Conservation (phyloP, 2,329 filamentous ascomycete species). For the Ustulina deusta region DNA sequence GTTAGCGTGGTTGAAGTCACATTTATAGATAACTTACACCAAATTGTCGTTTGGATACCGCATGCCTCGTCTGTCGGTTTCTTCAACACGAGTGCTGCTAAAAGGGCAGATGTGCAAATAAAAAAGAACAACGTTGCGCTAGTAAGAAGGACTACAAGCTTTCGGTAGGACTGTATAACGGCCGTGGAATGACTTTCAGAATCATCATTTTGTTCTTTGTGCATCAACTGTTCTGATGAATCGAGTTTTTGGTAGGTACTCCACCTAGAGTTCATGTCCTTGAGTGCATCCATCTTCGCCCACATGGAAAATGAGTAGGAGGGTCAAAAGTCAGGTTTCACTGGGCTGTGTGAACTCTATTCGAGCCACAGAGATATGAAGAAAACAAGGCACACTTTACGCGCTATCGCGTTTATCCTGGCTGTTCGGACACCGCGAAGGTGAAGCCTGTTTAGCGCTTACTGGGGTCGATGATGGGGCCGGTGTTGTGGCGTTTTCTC, state of each 20-base stretch:
- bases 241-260: constrained; percentile 25
- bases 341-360: background rate
- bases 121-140: constrained; percentile 5
- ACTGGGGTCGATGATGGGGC: constrained; percentile 10
- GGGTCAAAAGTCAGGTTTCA: background rate
- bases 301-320: background rate
- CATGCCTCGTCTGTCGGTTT: constrained; percentile 23
- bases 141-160: constrained; percentile 10
- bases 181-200: background rate
- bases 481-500: background rate
- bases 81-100: constrained; percentile 9
- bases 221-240: constrained; percentile 16
- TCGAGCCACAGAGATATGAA: background rate
- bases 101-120: background rate
- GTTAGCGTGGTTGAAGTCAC: background rate
- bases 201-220: constrained; percentile 11
- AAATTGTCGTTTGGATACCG: constrained; percentile 27
- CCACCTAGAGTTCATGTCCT: constrained; percentile 17
- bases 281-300: constrained; percentile 23
- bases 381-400: background rate
- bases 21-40: constrained; percentile 24
- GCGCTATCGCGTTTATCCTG: background rate
- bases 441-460: constrained; percentile 16
- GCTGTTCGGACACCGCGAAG: too few relatives aligned
- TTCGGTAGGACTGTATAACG: constrained; percentile 15